Evolutionary conservation across 768 basidiomycete species (phyloP).

Genomic region (Coprinopsis sp.): DNA sequence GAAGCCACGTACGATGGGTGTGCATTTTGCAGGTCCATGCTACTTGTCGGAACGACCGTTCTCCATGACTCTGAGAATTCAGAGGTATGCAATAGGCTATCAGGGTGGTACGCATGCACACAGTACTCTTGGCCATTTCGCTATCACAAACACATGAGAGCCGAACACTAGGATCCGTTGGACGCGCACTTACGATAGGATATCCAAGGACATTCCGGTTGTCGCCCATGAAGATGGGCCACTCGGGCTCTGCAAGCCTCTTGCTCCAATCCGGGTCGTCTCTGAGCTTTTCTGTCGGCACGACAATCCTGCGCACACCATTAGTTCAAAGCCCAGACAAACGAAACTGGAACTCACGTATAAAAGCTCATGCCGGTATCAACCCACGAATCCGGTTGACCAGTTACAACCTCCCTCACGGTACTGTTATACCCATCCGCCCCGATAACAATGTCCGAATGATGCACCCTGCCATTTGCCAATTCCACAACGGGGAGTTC

Average conservation of each 20-base stretch:
- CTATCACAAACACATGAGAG: slow-evolving; percentile 16
- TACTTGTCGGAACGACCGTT: slow-evolving; percentile 24
- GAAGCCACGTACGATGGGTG: slow-evolving; percentile 10
- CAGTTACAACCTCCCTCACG: slow-evolving; percentile 32
- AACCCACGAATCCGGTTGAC: slow-evolving; percentile 23
- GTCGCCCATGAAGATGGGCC: slow-evolving; percentile 31
- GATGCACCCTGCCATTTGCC: slow-evolving; percentile 31
- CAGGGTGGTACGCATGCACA: slow-evolving; percentile 37
- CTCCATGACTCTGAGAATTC: slow-evolving; percentile 32
- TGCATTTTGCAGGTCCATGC: slow-evolving; percentile 29
- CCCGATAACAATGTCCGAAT: slow-evolving; percentile 45
- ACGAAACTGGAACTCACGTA: slow-evolving; percentile 5
- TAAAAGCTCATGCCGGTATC: slow-evolving; percentile 12
- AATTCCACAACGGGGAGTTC: slow-evolving; percentile 21
- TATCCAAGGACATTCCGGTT: slow-evolving; percentile 22
- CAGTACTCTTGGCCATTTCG: slow-evolving; percentile 34
- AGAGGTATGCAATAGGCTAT: slow-evolving; percentile 18
- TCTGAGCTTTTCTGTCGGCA: slow-evolving; percentile 20
- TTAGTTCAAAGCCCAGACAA: neutral
- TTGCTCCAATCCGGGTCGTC: slow-evolving; percentile 34
- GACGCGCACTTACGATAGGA: slow-evolving; percentile 20
- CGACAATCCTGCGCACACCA: neutral
- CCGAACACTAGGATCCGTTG: neutral
- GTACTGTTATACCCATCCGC: slow-evolving; percentile 45
- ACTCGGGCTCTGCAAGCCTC: slow-evolving; percentile 27